Percentiles rank a stretch among this genome's conserved stretches.
Evolutionary conservation across 2,329 filamentous ascomycete genomes (phyloP).

Genomic region (Bimuria novae-zelandiae): DNA sequence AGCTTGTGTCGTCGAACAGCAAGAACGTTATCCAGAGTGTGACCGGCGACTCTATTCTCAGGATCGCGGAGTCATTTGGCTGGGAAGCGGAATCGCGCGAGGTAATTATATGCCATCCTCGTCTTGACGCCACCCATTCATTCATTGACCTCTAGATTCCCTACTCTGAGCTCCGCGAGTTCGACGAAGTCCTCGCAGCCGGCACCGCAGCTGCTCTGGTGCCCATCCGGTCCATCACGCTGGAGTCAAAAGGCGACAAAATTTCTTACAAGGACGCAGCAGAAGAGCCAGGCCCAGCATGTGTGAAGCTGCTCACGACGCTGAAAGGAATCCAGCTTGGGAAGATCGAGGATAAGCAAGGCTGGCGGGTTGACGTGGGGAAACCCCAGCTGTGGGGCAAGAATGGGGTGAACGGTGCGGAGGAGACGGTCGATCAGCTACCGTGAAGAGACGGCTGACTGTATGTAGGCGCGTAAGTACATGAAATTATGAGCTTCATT

Average conservation of each 20-base stretch:
- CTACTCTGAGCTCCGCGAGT: constrained; percentile 65
- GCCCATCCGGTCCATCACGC: constrained; percentile 87
- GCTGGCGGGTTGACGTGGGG: constrained; percentile 65
- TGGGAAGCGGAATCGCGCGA: constrained; percentile 81
- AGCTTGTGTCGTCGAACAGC: constrained; percentile 84
- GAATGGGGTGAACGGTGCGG: constrained; percentile 23
- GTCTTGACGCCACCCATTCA: not conserved
- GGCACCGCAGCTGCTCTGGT: constrained; percentile 91
- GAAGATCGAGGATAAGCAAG: constrained; percentile 74
- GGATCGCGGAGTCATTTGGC: constrained; percentile 76
- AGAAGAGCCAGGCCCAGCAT: constrained; percentile 75
- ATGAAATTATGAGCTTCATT: no score
- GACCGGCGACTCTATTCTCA: constrained; percentile 76
- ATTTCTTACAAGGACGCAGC: constrained; percentile 61
- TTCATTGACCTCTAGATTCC: constrained; percentile 58
- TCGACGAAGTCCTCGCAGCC: constrained; percentile 84
- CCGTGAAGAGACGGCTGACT: constrained; percentile 22
- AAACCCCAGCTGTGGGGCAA: constrained; percentile 46
- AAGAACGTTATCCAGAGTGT: constrained; percentile 86
- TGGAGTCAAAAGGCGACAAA: constrained; percentile 61
- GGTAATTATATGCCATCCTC: constrained; percentile 51
- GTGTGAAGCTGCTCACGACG: constrained; percentile 71
- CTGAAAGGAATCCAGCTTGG: constrained; percentile 87
- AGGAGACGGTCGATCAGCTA: constrained; percentile 42
- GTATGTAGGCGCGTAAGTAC: not conserved